Base-by-base conservation (phyloP, 2,329 filamentous ascomycete species). In the Talaromyces sp. region DNA sequence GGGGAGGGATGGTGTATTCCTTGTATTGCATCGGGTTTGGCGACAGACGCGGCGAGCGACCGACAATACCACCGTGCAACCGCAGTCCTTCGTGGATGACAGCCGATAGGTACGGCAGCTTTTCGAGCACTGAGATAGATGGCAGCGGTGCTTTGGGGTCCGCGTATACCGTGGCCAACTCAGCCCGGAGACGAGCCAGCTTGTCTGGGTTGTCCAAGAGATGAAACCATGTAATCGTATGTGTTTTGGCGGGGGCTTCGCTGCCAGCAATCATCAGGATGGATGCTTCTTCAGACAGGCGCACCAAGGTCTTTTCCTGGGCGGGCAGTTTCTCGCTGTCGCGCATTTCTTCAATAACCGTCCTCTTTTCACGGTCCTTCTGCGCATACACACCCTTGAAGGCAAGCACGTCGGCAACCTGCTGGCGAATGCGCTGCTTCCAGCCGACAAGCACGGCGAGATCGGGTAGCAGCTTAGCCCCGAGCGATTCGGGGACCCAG, bases 41-140 rank as follows among this genome's bases (percentile, higher is more conserved):
- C 8, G 42, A 47, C n/a, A 47, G 42, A 12, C 66, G 65, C 5
- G 66, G 64, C 33, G 56, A 57, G 31, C 68, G 66, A 34, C 54
- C 60, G 12, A 64, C 55, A 42, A 65, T 33, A 6, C 67, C 65
- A 16, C 62, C 63, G 10, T 60, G 68, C 27, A 59, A 50, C 2
- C 57, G 57, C 4, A 47, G 7, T 27, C 42, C 42, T 16, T 47
- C 42, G n/a, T 47, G 42, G 23, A 47, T 47, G 42, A 47, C 42
- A 47, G 42, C 42, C 5, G 42, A 47, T 5, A 47, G 42, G 18
- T 47, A 47, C 4, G 42, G 42, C 8, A 47, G 42, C 18, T 27
- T 47, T 47, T 47, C 42, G 18, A 47, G 42, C 18, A 47, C 42
- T 1, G 42, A 47, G 23, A 47, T 47, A 18, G 42, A 27, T 27